A percentile compares a stretch with the other conserved stretches of the same genome.
phyloP scores from a whole-genome alignment of 306 rosid species.

The Pachyrhizus erosus region DNA sequence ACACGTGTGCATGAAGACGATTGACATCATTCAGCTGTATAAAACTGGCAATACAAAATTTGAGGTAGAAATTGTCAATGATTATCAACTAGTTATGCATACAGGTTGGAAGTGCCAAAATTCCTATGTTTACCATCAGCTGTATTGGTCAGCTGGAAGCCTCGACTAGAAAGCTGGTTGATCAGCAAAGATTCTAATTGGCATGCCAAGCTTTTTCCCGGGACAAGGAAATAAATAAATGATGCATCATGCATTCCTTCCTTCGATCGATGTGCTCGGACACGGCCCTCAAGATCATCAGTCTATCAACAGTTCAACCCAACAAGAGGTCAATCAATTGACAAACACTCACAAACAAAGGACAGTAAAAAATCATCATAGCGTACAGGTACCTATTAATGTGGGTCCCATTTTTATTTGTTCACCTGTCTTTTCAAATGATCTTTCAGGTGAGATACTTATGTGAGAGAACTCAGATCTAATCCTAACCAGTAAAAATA shows the following conservation, averaged over 20 bases:
- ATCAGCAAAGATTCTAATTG: constrained; percentile 91
- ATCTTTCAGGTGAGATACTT: neutral
- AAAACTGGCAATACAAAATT: constrained; percentile 20
- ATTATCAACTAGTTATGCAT: constrained; percentile 46
- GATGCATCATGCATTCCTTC: constrained; percentile 72
- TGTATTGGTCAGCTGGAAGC: constrained; percentile 68
- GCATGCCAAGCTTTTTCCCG: constrained; percentile 88
- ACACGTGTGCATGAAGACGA: neutral
- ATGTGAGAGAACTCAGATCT: neutral
- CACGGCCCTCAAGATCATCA: constrained; percentile 83
- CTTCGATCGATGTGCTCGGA: constrained; percentile 72
- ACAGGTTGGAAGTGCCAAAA: constrained; percentile 75
- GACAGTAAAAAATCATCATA: neutral
- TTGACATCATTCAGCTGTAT: constrained; percentile 20
- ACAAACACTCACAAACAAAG: neutral
- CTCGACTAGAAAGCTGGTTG: constrained; percentile 81
- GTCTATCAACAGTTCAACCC: constrained; percentile 54
- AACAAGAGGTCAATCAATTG: constrained; percentile 7
- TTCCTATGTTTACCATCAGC: constrained; percentile 92
- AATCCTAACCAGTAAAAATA: neutral
- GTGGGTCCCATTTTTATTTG: neutral
- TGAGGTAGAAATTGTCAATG: constrained; percentile 4
- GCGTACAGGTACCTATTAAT: neutral
- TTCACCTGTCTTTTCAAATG: neutral
- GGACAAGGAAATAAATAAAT: constrained; percentile 74